phyloP scores from a whole-genome alignment of 768 basidiomycete genomes.

The Cubamyces sp. region DNA sequence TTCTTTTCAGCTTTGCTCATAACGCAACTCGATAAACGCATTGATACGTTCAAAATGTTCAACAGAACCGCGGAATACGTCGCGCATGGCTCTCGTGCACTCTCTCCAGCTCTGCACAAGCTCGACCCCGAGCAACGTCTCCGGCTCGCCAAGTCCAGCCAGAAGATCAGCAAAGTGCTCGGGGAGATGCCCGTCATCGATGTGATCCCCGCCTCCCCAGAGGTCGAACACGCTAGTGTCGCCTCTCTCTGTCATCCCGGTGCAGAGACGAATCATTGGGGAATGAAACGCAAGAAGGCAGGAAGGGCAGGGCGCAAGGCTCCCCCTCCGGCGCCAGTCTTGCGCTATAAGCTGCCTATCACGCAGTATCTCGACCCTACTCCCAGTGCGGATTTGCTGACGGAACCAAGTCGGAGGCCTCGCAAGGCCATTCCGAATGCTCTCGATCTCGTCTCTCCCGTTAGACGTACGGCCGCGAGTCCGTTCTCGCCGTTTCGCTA shows the following conservation, averaged over 20 bases:
- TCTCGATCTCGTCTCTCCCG: slow-evolving; percentile 12
- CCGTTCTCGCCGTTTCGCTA: slow-evolving; percentile 18
- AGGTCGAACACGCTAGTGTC: neutral
- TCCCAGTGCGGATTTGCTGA: neutral
- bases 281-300: neutral
- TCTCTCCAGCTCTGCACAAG: slow-evolving; percentile 18
- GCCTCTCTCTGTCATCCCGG: neutral
- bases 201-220: slow-evolving; percentile 11
- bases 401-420: neutral
- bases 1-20: neutral
- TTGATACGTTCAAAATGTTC: slow-evolving; percentile 4
- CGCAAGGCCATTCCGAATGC: slow-evolving; percentile 10
- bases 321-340: slow-evolving; percentile 7
- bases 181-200: slow-evolving; percentile 23
- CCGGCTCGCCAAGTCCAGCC: slow-evolving; percentile 22
- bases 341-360: slow-evolving; percentile 14
- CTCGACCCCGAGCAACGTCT: slow-evolving; percentile 25
- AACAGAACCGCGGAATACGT: slow-evolving; percentile 20
- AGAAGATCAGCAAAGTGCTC: slow-evolving; percentile 24
- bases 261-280: neutral
- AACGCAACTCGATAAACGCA: neutral
- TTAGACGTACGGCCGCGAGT: neutral
- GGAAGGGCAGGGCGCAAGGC: slow-evolving; percentile 5
- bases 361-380: neutral
- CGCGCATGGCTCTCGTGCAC: slow-evolving; percentile 14